phyloP scores from a whole-genome alignment of 1,139 yeast species.

The Taphrina sp. region DNA sequence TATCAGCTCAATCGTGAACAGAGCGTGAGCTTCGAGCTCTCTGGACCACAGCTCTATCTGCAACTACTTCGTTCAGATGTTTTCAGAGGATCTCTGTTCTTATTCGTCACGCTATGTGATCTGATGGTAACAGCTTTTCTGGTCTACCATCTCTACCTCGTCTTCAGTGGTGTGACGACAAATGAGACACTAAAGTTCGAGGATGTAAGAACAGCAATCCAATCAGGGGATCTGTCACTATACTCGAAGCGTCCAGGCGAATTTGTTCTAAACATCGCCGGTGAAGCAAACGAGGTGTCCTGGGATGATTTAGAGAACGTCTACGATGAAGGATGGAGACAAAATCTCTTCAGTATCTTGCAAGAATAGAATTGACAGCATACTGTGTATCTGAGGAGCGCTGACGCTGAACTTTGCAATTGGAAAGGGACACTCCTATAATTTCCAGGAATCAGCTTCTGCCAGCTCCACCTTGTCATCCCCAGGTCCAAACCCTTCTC shows the following conservation, averaged over 20 bases:
- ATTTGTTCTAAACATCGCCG: constrained; percentile 1
- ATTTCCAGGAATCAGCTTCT: constrained; percentile 10
- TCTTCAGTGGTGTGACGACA: constrained; percentile 83
- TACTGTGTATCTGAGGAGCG: not conserved
- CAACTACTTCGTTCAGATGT: constrained; percentile 11
- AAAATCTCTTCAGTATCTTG: not conserved
- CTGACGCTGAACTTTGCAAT: not conserved
- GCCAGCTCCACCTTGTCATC: constrained; percentile 11
- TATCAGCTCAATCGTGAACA: not conserved
- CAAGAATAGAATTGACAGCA: too few species aligned
- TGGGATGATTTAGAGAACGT: constrained; percentile 8
- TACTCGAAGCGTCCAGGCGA: not conserved
- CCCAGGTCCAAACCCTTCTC: constrained; percentile 49
- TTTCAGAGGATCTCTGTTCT: constrained; percentile 5
- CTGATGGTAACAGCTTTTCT: constrained; percentile 57
- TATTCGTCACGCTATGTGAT: constrained; percentile 18
- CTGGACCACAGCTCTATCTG: constrained; percentile 1
- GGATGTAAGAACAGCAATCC: constrained; percentile 61
- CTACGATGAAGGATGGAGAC: constrained; percentile 14
- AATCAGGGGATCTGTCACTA: constrained; percentile 47
- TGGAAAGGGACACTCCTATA: not conserved
- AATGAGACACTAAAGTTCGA: constrained; percentile 87
- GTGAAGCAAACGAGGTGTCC: not conserved
- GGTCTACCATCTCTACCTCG: constrained; percentile 58
- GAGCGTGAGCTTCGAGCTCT: too few species aligned